These are phyloP conservation scores for Cryptococcus wingfieldii DNA, from an alignment of 1,284 basidiomycete species.

Conservation along the genomic window DNA sequence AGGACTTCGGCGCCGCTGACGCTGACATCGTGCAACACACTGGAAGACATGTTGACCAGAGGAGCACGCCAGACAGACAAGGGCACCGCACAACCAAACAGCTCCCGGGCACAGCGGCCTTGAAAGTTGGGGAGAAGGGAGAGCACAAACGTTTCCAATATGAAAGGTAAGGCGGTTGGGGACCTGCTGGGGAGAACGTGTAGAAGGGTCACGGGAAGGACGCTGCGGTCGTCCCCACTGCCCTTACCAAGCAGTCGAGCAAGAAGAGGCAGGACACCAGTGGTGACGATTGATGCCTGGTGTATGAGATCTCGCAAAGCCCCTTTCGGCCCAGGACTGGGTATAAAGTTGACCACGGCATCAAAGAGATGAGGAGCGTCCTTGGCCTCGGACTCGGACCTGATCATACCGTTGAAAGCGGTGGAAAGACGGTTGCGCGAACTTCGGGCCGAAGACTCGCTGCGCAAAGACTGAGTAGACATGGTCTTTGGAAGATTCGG, in stretches of 20 bases:
- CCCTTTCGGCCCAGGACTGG: slow-evolving; percentile 7
- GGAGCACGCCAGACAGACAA: slow-evolving; percentile 19
- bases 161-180: slow-evolving; percentile 24
- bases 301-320: slow-evolving; percentile 38
- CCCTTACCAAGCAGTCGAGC: slow-evolving; percentile 9
- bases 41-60: slow-evolving; percentile 6
- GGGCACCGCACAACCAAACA: slow-evolving; percentile 24
- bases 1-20: slow-evolving; percentile 26
- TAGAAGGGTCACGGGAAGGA: slow-evolving; percentile 27
- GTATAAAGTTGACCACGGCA: slow-evolving; percentile 40
- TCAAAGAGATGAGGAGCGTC: slow-evolving; percentile 20
- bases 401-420: slow-evolving; percentile 10
- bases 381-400: background rate
- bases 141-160: slow-evolving; percentile 33
- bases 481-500: background rate
- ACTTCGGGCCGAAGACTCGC: background rate
- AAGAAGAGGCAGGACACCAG: slow-evolving; percentile 29
- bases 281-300: slow-evolving; percentile 32
- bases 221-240: background rate
- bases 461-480: background rate
- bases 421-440: slow-evolving; percentile 4
- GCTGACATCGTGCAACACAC: slow-evolving; percentile 5
- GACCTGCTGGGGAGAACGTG: slow-evolving; percentile 33
- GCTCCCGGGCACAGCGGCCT: slow-evolving; percentile 15
- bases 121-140: slow-evolving; percentile 23